Conservation (phyloP, 2,329 filamentous ascomycete species). For the Colletotrichum incanum region DNA sequence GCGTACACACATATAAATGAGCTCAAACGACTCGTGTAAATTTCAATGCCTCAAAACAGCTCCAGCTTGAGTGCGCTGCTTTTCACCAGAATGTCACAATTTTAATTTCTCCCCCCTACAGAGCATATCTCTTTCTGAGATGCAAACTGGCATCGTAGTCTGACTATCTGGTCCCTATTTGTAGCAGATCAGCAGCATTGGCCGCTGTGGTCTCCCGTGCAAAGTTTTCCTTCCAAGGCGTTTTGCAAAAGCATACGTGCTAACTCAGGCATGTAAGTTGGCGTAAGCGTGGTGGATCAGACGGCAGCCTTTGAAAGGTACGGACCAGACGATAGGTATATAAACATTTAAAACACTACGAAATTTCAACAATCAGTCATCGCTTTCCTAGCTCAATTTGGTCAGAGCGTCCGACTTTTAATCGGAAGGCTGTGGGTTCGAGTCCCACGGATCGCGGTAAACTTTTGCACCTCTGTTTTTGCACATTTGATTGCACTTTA, state of each 20-base stretch:
- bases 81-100: background rate
- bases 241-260: background rate
- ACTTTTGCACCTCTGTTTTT: background rate
- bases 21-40: background rate
- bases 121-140: background rate
- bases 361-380: background rate
- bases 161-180: background rate
- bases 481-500: background rate
- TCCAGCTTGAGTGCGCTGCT: background rate
- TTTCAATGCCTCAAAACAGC: background rate
- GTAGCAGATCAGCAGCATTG: background rate
- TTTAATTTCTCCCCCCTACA: background rate
- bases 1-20: background rate
- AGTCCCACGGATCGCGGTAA: constrained; percentile 38
- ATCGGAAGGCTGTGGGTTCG: constrained; percentile 44
- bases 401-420: constrained; percentile 44
- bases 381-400: constrained; percentile 43
- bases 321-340: rapidly evolving
- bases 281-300: background rate
- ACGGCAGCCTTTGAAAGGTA: background rate
- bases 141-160: background rate
- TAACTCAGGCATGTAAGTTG: background rate
- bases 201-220: background rate
- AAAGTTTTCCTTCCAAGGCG: background rate
- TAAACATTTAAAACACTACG: rapidly evolving